Conservation (phyloP, 2,329 filamentous ascomycete species). For the Emergomyces orientalis region DNA sequence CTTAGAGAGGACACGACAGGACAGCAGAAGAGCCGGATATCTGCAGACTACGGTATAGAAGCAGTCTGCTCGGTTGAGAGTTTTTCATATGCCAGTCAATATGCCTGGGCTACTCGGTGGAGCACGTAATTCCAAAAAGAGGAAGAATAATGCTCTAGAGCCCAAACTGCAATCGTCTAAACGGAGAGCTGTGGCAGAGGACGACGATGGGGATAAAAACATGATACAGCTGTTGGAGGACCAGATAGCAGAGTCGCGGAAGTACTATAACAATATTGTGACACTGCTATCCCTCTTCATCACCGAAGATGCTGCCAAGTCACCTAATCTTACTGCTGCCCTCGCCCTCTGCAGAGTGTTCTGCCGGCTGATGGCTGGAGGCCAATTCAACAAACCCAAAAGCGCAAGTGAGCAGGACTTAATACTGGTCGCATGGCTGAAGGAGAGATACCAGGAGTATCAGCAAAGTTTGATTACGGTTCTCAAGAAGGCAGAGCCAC, state of each 20-base stretch:
- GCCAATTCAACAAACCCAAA: constrained; percentile 57
- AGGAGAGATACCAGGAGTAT: constrained; percentile 63
- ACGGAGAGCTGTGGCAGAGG: constrained; percentile 40
- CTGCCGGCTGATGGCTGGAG: constrained; percentile 65
- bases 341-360: constrained; percentile 83
- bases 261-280: constrained; percentile 86
- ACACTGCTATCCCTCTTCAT: constrained; percentile 56
- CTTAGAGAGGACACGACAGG: constrained; percentile 38
- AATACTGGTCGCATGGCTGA: constrained; percentile 69
- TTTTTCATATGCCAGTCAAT: constrained; percentile 6
- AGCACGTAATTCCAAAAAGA: constrained; percentile 29
- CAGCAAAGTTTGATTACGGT: constrained; percentile 53
- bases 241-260: constrained; percentile 73
- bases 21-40: background rate
- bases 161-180: constrained; percentile 32
- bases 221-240: constrained; percentile 67
- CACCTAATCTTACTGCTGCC: constrained; percentile 57
- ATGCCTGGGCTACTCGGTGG: constrained; percentile 24
- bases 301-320: constrained; percentile 42
- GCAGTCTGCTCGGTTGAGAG: background rate
- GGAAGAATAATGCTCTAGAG: constrained; percentile 30
- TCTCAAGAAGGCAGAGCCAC: constrained; percentile 50
- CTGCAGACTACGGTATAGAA: constrained; percentile 29
- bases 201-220: constrained; percentile 41
- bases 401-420: constrained; percentile 61